Base-by-base conservation (phyloP, 164 flowering plant species). In the Aristolochia fimbriata region DNA sequence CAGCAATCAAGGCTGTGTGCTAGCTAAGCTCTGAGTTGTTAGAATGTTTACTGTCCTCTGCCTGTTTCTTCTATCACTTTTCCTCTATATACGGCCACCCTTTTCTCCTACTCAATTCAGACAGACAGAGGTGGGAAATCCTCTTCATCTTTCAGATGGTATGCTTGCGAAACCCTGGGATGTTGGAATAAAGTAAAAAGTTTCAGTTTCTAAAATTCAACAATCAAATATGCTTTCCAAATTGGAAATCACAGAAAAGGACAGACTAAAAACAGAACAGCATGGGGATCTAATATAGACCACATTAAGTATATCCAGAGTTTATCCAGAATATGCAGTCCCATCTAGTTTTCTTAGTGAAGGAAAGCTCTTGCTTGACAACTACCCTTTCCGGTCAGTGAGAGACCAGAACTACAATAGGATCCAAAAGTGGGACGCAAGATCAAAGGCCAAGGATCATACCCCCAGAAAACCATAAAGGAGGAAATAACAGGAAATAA, bases 41-140 rank as follows among this genome's bases (percentile, higher is more conserved):
- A 73, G 76, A 57, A 55, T 62, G 37, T 61, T 12, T 13, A 56
- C 66, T 23, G 64, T 59, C 58, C 22, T 37, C 19, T 47, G 2
- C 3, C 30, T 27, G 30, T 37, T 5, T 16, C 58, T 45, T 58
- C 27, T 33, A 22, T 51, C 48, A 53, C 15, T 20, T 27, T 57
- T 41, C 59, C 53, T 55, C 58, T 30, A 52, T 45, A 55, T 47
- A 15, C 51, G n/a, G 52, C 45, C 11, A 15, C 14, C 51, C 16
- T 21, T 46, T n/a, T 17, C 59, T 31, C 49, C 56, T 22, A 43
- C 47, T 15, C 23, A 15, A 41, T 43, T 54, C 65, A 55, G 43
- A 25, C 30, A 8, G 82, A 70, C 60, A 83, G 66, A 52, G 87
- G 86, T 4, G 91, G 89, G 71, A 82, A 82, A 59, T 82, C 86